A percentile compares a stretch with the other conserved stretches of the same genome.
These are phyloP conservation scores for Dunaliella salina DNA, from an alignment of 163 green algal species.

Conservation along the genomic window DNA sequence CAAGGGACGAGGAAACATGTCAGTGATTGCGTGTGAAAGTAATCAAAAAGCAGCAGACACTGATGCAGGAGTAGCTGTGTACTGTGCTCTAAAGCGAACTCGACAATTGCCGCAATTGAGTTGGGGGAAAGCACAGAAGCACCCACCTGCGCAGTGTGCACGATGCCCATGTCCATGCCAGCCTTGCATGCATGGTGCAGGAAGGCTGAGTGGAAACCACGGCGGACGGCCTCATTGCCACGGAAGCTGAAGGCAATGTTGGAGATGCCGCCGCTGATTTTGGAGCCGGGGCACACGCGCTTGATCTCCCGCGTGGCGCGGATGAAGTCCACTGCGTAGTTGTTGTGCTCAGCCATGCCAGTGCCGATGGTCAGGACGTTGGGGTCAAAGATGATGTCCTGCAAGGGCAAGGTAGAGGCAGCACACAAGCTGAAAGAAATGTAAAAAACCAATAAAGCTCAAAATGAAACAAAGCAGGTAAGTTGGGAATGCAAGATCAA, in stretches of 20 bases:
- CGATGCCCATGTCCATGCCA: conserved; percentile 99
- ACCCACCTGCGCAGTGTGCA: conserved; percentile 77
- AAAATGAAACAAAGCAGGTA: too few species aligned
- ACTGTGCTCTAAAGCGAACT: not conserved
- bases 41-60: too few species aligned
- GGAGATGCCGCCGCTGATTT: conserved; percentile 93
- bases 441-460: too few species aligned
- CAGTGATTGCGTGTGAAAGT: too few species aligned
- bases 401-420: not conserved
- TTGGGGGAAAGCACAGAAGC: not conserved
- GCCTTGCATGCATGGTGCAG: conserved; percentile 90
- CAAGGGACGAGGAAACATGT: too few species aligned
- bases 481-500: too few species aligned
- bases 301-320: conserved; percentile 89
- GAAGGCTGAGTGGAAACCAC: conserved; percentile 93
- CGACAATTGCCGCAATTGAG: too few species aligned
- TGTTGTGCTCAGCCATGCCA: conserved; percentile 95
- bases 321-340: conserved; percentile 99
- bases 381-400: conserved; percentile 99
- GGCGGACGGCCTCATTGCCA: conserved; percentile 94
- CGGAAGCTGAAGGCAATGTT: conserved; percentile 99
- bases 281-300: conserved; percentile 84
- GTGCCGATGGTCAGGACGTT: conserved; percentile 98
- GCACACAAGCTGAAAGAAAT: not conserved
- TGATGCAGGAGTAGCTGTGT: too few species aligned